Base-by-base conservation (phyloP, 1,139 yeast species). In the Yamadazyma diospyri region DNA sequence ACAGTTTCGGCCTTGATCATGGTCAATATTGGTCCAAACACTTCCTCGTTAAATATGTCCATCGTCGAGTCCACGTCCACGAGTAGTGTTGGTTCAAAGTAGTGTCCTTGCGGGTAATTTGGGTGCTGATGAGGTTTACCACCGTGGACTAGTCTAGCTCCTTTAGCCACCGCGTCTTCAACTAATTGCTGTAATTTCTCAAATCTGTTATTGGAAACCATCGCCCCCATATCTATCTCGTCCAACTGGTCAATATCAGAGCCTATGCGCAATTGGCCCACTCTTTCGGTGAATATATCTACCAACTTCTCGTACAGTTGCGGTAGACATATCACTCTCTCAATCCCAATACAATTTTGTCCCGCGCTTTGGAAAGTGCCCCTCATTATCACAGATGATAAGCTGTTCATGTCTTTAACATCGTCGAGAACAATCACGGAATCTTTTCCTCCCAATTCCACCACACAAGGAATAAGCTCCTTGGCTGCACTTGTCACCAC, bases 311-410 rank as follows among this genome's bases (percentile, higher is more conserved):
- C 80, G 57, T 92, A 89, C 23, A 78, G 75, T 30, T 67, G 64
- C 3, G 81, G 83, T 35, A 80, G 66, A 29, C 88, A 87, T 41
- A 92, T 81, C 3, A 92, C 95, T 42, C 98, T 71, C 59, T 92
- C 98, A 36, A 92, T 84, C 27, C 98, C 97, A 53, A 92, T 92
- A 62, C 98, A 92, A 55, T 92, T 92, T 57, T 92, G 98, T 7
- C 98, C 98, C 0, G 96, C 86, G 37, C 95, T 84, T 60, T 92
- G 98, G 64, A 88, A 92, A 0, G 96, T 82, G 17, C 97, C 98
- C 53, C 98, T 72, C 81, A 92, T 73, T 25, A 92, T 72, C 19
- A 87, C 80, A 5, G 96, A 85, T 0, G 95, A 78, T 25, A 92
- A 67, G 0, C 78, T 74, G 29, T 64, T 55, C 31, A 72, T 64